These are phyloP conservation scores for Scheffersomyces amazonensis DNA, from an alignment of 805 yeast species.

Conservation along the genomic window DNA sequence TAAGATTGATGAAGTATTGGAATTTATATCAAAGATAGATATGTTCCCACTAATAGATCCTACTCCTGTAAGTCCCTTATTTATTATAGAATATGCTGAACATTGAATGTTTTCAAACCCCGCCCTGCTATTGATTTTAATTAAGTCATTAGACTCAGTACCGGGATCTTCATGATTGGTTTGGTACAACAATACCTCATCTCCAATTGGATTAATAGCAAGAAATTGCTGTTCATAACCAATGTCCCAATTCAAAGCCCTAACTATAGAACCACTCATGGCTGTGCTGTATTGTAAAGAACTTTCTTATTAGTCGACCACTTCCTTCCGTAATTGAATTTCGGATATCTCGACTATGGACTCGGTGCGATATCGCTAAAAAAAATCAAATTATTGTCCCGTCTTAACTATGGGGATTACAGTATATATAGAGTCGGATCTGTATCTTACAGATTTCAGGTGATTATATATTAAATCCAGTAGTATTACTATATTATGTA, in stretches of 20 bases:
- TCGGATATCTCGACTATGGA: too few species aligned
- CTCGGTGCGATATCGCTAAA: too few species aligned
- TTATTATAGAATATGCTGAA: slow-evolving; percentile 54
- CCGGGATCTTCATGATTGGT: slow-evolving; percentile 46
- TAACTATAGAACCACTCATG: slow-evolving; percentile 62
- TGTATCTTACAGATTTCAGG: too few species aligned
- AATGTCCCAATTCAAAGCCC: slow-evolving; percentile 60
- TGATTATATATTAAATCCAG: too few species aligned
- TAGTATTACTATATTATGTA: too few species aligned
- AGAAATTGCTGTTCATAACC: slow-evolving; percentile 56
- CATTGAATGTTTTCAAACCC: slow-evolving; percentile 73
- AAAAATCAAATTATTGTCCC: too few species aligned
- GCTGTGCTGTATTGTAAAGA: too few species aligned
- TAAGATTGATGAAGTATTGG: slow-evolving; percentile 31
- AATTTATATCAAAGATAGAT: slow-evolving; percentile 57
- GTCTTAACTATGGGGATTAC: too few species aligned
- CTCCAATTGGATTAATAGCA: slow-evolving; percentile 75
- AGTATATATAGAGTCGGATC: too few species aligned
- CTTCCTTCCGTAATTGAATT: too few species aligned
- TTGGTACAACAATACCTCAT: slow-evolving; percentile 67
- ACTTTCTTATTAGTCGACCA: too few species aligned
- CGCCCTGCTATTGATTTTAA: slow-evolving; percentile 49
- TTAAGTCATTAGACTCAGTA: slow-evolving; percentile 49
- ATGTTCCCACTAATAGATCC: slow-evolving; percentile 74
- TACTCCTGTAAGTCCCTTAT: slow-evolving; percentile 62